Conservation (phyloP, 140 eudicot genomes). For the Anethum foeniculum region DNA sequence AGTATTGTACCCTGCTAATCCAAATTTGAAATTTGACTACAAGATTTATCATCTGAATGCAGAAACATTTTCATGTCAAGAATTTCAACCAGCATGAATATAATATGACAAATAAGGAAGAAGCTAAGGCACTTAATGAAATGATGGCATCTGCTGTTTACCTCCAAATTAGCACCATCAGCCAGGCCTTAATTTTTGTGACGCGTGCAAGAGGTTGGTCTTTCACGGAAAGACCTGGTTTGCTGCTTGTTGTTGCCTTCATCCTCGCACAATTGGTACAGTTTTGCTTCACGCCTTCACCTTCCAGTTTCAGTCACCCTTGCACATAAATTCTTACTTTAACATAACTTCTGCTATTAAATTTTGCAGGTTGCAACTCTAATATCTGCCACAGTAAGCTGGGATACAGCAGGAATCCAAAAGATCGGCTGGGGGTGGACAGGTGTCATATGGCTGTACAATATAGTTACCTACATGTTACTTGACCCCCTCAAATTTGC, state of each 20-base stretch:
- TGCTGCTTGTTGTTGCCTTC: slow-evolving; percentile 72
- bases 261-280: slow-evolving; percentile 62
- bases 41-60: slow-evolving; percentile 6
- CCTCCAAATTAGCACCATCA: slow-evolving; percentile 89
- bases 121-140: slow-evolving; percentile 32
- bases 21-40: not conserved
- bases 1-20: not conserved
- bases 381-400: slow-evolving; percentile 53
- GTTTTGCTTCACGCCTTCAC: not conserved
- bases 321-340: not conserved
- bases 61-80: slow-evolving; percentile 45
- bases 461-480: slow-evolving; percentile 47
- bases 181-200: slow-evolving; percentile 85
- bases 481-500: slow-evolving; percentile 82
- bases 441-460: slow-evolving; percentile 78
- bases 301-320: not conserved
- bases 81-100: slow-evolving; percentile 40
- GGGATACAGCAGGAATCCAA: slow-evolving; percentile 63
- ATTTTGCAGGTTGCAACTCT: slow-evolving; percentile 59
- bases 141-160: slow-evolving; percentile 85
- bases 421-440: slow-evolving; percentile 93
- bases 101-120: slow-evolving; percentile 34
- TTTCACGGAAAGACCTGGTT: slow-evolving; percentile 64
- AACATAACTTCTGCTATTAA: not conserved
- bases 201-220: slow-evolving; percentile 81